These are phyloP conservation scores for Yarrowia sp. DNA, from an alignment of 805 yeast genomes.

Conservation along the genomic window DNA sequence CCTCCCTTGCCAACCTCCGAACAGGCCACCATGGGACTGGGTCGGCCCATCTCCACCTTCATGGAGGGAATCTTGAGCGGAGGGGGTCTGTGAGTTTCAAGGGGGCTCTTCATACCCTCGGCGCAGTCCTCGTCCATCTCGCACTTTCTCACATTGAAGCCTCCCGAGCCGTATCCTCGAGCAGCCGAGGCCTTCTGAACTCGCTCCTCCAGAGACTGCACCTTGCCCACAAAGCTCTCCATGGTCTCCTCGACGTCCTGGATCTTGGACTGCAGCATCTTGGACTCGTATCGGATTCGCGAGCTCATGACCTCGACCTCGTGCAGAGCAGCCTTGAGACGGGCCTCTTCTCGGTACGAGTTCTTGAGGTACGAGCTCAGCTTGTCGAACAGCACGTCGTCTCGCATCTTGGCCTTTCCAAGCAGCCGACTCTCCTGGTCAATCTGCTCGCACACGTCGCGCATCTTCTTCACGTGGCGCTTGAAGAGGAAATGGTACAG, in stretches of 20 bases:
- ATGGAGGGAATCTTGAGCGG: not conserved
- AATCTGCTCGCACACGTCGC: slow-evolving; percentile 8
- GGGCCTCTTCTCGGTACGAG: slow-evolving; percentile 19
- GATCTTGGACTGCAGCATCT: slow-evolving; percentile 57
- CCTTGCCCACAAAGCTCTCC: slow-evolving; percentile 45
- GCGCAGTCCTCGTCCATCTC: not conserved
- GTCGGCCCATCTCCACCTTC: too few species aligned
- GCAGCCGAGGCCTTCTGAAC: not conserved
- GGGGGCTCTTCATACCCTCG: not conserved
- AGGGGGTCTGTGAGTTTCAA: slow-evolving; percentile 1
- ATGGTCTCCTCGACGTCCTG: slow-evolving; percentile 66
- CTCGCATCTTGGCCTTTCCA: not conserved
- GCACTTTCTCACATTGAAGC: not conserved
- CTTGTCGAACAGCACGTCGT: slow-evolving; percentile 21
- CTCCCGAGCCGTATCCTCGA: slow-evolving; percentile 6
- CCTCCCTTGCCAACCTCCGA: not conserved
- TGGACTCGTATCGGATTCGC: slow-evolving; percentile 59
- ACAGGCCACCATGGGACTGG: too few species aligned
- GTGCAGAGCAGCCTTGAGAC: slow-evolving; percentile 24
- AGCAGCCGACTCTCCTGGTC: slow-evolving; percentile 9
- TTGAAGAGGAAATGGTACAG: slow-evolving; percentile 25
- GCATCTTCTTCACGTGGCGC: not conserved
- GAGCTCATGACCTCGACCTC: slow-evolving; percentile 34
- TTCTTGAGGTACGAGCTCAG: slow-evolving; percentile 23
- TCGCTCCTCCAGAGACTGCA: slow-evolving; percentile 30